Conservation (phyloP, 1,284 basidiomycete species). For the Moniliophthora roreri region DNA sequence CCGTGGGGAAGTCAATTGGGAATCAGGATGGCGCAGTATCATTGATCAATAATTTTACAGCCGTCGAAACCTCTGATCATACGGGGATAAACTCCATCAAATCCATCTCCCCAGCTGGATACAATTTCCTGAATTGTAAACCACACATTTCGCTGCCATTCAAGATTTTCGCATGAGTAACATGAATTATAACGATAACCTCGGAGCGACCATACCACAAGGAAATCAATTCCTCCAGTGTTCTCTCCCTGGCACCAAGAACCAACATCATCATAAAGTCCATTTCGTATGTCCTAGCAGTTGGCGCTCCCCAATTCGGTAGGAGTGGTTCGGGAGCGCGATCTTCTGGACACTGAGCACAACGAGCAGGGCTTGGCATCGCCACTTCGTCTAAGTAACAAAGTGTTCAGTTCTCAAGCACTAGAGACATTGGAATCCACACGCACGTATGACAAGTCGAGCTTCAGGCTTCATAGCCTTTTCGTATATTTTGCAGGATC, state of each 20-base stretch:
- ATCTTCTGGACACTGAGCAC: not conserved
- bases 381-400: too few relatives aligned
- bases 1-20: too few relatives aligned
- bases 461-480: conserved; percentile 27
- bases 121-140: conserved; percentile 13
- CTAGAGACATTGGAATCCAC: too few relatives aligned
- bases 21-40: too few relatives aligned
- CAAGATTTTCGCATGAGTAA: not conserved
- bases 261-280: conserved; percentile 26
- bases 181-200: not conserved
- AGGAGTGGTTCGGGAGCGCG: conserved; percentile 26
- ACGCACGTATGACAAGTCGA: conserved; percentile 28
- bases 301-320: conserved; percentile 24
- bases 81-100: conserved; percentile 13
- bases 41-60: not conserved
- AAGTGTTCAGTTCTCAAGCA: too few relatives aligned
- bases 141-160: conserved; percentile 9
- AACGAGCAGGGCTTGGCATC: too few relatives aligned
- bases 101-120: conserved; percentile 12
- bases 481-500: conserved; percentile 25
- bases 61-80: not conserved
- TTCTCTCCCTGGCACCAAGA: conserved; percentile 5
- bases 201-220: conserved; percentile 10
- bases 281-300: conserved; percentile 25
- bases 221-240: conserved; percentile 8